Base-by-base conservation (phyloP, 306 rosid species). In the Casuarina glauca region DNA sequence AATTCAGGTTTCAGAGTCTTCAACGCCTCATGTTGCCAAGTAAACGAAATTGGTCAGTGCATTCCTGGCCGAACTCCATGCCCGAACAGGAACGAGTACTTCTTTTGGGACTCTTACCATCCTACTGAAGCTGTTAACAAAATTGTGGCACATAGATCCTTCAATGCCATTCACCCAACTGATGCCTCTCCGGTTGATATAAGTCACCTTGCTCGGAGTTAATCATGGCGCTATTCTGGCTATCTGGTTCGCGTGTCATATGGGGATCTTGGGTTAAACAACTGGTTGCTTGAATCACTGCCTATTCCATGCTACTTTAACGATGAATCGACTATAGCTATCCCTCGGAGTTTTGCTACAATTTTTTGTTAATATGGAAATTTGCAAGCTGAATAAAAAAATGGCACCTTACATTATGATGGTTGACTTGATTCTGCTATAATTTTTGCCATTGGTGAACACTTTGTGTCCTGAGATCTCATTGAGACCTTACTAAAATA, bases 41-140 rank as follows among this genome's bases (percentile, higher is more conserved):
- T 64, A 0, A 76, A 64, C 32, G 0, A 2, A 1, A 0, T 35
- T 19, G 95, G 92, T 6, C 71, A 6, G 74, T 91, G 96, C 60
- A 2, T 10, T 49, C 80, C 74, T 6, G 48, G 53, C 35, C 3
- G 42, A 52, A 51, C 9, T 13, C 81, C 86, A 38, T 91, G 96
- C 80, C 0, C 55, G 57, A 79, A 89, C 45, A 85, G 96, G 84
- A 78, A 1, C 7, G 88, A 79, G 2, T 82, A 87, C 35, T 61
- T 78, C n/a, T 87, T 87, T 52, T 89, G 88, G 89, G 96, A 91
- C 77, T 63, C 50, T 1, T 74, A 41, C 15, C 96, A 89, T 68
- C 79, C 90, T 6, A 78, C 88, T 0, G 89, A 82, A 17, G 79
- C 78, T 4, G 41, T 42, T 6, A 89, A 91, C 75, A 9, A 4